Evolutionary conservation across 495 filamentous ascomycete genomes (phyloP), one percentile per base, ranked within the genome.

Genomic region (Elasticomyces elasticus): DNA sequence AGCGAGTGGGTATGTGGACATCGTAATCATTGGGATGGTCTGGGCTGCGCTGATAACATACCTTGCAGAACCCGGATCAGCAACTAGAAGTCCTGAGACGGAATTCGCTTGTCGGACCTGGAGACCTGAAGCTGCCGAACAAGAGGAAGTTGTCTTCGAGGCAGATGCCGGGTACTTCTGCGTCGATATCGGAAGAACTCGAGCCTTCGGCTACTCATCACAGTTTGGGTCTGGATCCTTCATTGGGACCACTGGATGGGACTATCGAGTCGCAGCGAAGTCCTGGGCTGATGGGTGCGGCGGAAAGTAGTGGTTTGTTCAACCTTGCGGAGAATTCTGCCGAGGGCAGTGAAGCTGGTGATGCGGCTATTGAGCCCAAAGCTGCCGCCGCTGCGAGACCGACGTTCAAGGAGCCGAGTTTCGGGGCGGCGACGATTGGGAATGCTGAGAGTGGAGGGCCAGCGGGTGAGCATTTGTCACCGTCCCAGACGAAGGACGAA

Each of bases 1-100:
- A 75, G 77, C 60, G 87, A 94, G 52, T 95, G 89, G 89, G 87
- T 90, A 83, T 80, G 85, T 51, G 10, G 33, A 5, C 5, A 31
- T 35, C 12, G 6, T 35, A n/a, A 20, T 50, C 27, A 11, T 35
- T 11, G 6, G 25, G 9, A 6, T 5, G 5, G 13, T 11, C 48
- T 22, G 6, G 7, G 9, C 15, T 37, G 7, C 9, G 23, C 45
- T 49, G 45, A 49, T 28, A 10, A 26, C 20, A 9, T 45, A 31
- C 13, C 62, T 35, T 51, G 79, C 66, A 86, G 83, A 81, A 92
- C 70, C 87, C 87, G 31, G 67, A 74, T 40, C 74, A 69, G 37
- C 79, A 80, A 67, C 79, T 92, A 56, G 79, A 85, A 64, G 77
- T 83, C 68, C 74, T 92, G 51, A 78, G 76, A 40, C 72, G 72